These are phyloP conservation scores for Xerocomus nothofagi DNA, from an alignment of 1,284 basidiomycete genomes.

Conservation along the genomic window DNA sequence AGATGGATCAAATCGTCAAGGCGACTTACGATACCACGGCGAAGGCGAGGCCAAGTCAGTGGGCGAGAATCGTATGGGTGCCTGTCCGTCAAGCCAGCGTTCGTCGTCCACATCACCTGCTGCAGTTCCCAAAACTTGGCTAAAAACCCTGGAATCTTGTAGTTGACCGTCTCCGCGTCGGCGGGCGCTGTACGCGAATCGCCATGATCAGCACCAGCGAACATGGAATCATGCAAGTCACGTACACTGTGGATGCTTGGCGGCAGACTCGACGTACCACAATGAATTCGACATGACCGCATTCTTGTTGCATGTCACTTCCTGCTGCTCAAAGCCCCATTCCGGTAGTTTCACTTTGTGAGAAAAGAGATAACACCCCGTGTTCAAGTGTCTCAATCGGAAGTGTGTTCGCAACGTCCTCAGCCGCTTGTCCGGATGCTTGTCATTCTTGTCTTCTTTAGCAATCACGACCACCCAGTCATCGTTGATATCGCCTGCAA, in stretches of 20 bases:
- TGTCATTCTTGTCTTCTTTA: conserved; percentile 63
- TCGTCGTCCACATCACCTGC: conserved; percentile 97
- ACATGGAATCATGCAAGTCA: conserved; percentile 19
- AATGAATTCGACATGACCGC: conserved; percentile 88
- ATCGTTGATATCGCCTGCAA: conserved; percentile 88
- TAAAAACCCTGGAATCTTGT: conserved; percentile 83
- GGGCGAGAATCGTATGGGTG: conserved; percentile 96
- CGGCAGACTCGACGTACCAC: conserved; percentile 93
- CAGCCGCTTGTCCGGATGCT: conserved; percentile 68
- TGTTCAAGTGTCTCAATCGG: conserved; percentile 81
- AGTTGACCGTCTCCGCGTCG: conserved; percentile 84
- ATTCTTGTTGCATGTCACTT: conserved; percentile 98
- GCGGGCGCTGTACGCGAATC: conserved; percentile 52
- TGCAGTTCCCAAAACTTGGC: conserved; percentile 92
- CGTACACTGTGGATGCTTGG: conserved; percentile 70
- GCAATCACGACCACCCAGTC: conserved; percentile 95
- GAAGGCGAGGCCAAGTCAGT: conserved; percentile 83
- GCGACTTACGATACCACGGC: conserved; percentile 84
- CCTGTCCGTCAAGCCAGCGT: conserved; percentile 91
- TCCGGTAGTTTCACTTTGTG: conserved; percentile 97
- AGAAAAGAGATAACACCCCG: conserved; percentile 96
- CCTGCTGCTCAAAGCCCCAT: conserved; percentile 98
- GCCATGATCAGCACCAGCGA: neutral
- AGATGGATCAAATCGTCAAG: neutral
- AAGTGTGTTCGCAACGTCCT: conserved; percentile 85